A percentile compares a stretch with the other conserved stretches of the same genome.
These are phyloP conservation scores for Perilla frutescens DNA, from an alignment of 257 asterid genomes.

Conservation along the genomic window DNA sequence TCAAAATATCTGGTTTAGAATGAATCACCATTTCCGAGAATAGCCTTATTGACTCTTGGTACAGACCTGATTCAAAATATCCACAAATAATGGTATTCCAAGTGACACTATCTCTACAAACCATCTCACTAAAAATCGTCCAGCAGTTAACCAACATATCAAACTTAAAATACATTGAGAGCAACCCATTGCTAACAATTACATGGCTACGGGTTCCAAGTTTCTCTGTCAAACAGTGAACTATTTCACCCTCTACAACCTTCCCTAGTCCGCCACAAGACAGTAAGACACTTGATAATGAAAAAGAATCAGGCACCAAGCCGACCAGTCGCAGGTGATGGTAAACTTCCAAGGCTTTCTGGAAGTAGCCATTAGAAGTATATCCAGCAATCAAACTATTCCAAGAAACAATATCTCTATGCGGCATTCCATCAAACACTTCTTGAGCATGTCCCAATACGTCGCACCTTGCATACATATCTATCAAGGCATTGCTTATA, in stretches of 20 bases:
- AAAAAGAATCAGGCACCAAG: slow-evolving; percentile 59
- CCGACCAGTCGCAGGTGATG: slow-evolving; percentile 45
- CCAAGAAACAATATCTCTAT: slow-evolving; percentile 78
- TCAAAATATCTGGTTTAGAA: slow-evolving; percentile 67
- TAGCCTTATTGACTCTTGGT: slow-evolving; percentile 58
- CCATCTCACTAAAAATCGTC: slow-evolving; percentile 64
- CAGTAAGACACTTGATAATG: slow-evolving; percentile 57
- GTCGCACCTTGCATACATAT: slow-evolving; percentile 68
- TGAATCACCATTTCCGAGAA: slow-evolving; percentile 57
- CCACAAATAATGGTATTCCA: slow-evolving; percentile 84
- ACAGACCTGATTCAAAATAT: slow-evolving; percentile 53
- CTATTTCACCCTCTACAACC: slow-evolving; percentile 58
- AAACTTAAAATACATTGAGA: slow-evolving; percentile 74
- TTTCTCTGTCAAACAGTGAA: slow-evolving; percentile 73
- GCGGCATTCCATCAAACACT: slow-evolving; percentile 72
- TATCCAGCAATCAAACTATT: slow-evolving; percentile 82
- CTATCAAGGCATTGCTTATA: slow-evolving; percentile 68
- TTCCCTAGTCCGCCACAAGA: slow-evolving; percentile 71
- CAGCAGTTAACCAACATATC: slow-evolving; percentile 49
- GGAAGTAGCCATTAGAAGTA: slow-evolving; percentile 65
- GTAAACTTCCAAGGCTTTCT: slow-evolving; percentile 63
- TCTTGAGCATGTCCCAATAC: slow-evolving; percentile 53
- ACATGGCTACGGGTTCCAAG: slow-evolving; percentile 57
- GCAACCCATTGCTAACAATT: slow-evolving; percentile 60
- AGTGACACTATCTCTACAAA: slow-evolving; percentile 62